Evolutionary conservation across 1,284 basidiomycete species (phyloP), one percentile per base, ranked within the genome.

Genomic region (Tylopilus microsporus): DNA sequence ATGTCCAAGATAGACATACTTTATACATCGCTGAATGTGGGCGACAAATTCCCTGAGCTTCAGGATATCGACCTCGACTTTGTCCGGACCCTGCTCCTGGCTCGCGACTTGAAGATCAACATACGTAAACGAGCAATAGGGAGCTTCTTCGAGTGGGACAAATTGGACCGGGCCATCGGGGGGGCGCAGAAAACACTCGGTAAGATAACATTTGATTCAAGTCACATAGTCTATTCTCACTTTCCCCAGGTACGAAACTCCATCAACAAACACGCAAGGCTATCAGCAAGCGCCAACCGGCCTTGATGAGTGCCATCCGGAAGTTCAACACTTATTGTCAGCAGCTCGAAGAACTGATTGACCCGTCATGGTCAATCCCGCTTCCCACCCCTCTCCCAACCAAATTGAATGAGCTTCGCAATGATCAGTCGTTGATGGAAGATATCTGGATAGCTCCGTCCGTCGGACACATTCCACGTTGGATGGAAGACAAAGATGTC

Each of bases 61-160:
- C 16, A 49, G 53, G 7, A 63, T 58, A 5, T 74, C 7, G 60
- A 68, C 10, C 49, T 72, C 1, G 66, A 76, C 4, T 77, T 76
- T 53, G 61, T 75, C 3, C 55, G 62, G 0, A 68, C 59, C 0
- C 65, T 79, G 0, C 50, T 77, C 0, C 57, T 76, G 48, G 70
- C 73, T 1, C 63, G 66, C 0, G 73, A 76, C 41, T 63, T 76
- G 8, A 77, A 77, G 57, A 73, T 75, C 34, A 74, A 73, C 53
- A 74, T 77, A 39, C 62, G 70, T 0, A 75, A 73, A 50, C 62
- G 67, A 0, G 73, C 73, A 0, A 70, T 75, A 16, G 70, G 66
- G 0, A 72, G 68, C n/a, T 77, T 77, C 51, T 71, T 74, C 32
- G 74, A 77, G 50, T 76, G 71, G 70, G 74, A 77, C 21, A 58